Percentiles rank a stretch among this genome's conserved stretches.
Conservation (phyloP, 1,139 yeast species). For the Saccharomyces hybrid region DNA sequence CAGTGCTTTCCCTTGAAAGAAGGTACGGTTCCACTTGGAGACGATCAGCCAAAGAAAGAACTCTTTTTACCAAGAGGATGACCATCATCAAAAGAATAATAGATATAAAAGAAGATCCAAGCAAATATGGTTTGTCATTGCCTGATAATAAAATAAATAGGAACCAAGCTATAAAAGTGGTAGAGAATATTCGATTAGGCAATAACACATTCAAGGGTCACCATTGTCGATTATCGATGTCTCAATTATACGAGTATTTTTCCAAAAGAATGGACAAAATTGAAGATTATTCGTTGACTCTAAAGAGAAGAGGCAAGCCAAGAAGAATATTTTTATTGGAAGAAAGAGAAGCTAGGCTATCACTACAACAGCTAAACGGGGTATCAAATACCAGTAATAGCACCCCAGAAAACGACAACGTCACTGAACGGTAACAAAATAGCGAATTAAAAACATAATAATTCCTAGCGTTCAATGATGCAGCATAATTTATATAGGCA, state of each 20-base stretch:
- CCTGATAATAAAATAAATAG: constrained; percentile 10
- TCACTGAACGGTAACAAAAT: not conserved
- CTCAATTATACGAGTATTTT: constrained; percentile 25
- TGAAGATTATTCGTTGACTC: constrained; percentile 20
- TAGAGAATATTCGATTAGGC: constrained; percentile 27
- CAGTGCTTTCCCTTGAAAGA: constrained; percentile 23
- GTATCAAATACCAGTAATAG: not conserved
- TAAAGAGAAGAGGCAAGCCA: constrained; percentile 16
- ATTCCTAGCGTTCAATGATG: too few relatives aligned
- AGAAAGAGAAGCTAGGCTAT: constrained; percentile 9
- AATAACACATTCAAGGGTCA: constrained; percentile 20
- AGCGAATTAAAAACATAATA: constrained; percentile 10
- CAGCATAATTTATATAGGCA: too few relatives aligned
- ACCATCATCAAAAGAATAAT: constrained; percentile 23
- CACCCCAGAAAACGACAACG: not conserved
- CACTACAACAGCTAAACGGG: not conserved
- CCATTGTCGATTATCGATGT: constrained; percentile 18
- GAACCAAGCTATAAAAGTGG: constrained; percentile 20
- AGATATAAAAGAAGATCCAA: constrained; percentile 18
- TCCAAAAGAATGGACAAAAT: constrained; percentile 21
- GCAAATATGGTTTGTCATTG: constrained; percentile 15
- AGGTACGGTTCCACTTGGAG: constrained; percentile 28
- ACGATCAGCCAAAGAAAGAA: constrained; percentile 21
- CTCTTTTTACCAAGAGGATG: constrained; percentile 26
- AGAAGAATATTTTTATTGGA: constrained; percentile 13